phyloP scores from a whole-genome alignment of 495 filamentous ascomycete species.

The Aspergillus nidulans region DNA sequence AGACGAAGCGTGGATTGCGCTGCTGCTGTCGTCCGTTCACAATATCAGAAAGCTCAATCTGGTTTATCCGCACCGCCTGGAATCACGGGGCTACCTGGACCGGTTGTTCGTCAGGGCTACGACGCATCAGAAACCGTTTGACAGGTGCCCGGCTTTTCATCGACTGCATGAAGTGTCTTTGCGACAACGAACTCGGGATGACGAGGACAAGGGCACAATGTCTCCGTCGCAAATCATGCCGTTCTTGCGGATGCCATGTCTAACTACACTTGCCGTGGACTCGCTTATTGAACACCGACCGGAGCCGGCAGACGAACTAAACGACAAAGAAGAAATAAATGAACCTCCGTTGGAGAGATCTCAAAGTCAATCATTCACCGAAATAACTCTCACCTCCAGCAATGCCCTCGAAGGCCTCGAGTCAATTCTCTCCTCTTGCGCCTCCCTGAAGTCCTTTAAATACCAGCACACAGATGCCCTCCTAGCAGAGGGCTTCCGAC shows the following conservation, averaged over 20 bases:
- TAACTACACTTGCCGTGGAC: constrained; percentile 25
- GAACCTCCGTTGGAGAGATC: background rate
- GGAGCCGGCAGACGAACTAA: background rate
- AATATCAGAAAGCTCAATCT: constrained; percentile 27
- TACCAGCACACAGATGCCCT: constrained; percentile 35
- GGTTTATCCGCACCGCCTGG: constrained; percentile 15
- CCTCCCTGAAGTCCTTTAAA: constrained; percentile 29
- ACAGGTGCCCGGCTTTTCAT: constrained; percentile 15
- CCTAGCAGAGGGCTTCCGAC: constrained; percentile 27
- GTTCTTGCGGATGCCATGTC: constrained; percentile 29
- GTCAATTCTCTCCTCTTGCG: constrained; percentile 21
- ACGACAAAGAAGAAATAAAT: background rate
- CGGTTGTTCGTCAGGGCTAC: constrained; percentile 22
- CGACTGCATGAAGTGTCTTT: constrained; percentile 22
- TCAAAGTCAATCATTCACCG: constrained; percentile 14
- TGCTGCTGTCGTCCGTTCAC: constrained; percentile 23
- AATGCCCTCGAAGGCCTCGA: constrained; percentile 29
- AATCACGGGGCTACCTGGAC: constrained; percentile 15
- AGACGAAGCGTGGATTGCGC: constrained; percentile 30
- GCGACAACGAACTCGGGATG: constrained; percentile 10
- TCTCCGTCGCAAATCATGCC: constrained; percentile 18
- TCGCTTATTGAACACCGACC: constrained; percentile 25
- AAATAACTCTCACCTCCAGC: constrained; percentile 28
- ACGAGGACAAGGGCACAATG: constrained; percentile 17
- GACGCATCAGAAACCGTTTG: constrained; percentile 18